Evolutionary conservation across 2,329 filamentous ascomycete species (phyloP).

Genomic region (Aspergillus puulaauensis): DNA sequence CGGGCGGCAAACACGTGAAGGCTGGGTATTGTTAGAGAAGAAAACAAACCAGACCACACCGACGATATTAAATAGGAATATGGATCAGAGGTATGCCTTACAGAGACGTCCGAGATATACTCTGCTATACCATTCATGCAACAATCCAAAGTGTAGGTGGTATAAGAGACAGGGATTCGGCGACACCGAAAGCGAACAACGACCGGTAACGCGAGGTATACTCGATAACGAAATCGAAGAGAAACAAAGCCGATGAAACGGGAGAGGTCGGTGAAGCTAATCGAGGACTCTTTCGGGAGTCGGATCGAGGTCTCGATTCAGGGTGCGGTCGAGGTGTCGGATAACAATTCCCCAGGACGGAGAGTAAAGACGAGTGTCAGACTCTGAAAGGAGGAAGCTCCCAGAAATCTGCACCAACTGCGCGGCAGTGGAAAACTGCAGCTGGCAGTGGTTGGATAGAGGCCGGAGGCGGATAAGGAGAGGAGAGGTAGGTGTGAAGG

Average conservation of each 20-base stretch:
- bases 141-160: slow-evolving; percentile 2
- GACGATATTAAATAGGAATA: neutral
- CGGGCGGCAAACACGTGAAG: slow-evolving; percentile 20
- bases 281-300: neutral
- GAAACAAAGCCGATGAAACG: slow-evolving; percentile 1
- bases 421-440: slow-evolving; percentile 30
- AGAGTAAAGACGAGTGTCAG: slow-evolving; percentile 9
- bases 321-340: neutral
- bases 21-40: slow-evolving; percentile 16
- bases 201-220: slow-evolving; percentile 12
- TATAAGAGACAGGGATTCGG: slow-evolving; percentile 1
- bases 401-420: slow-evolving; percentile 25
- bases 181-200: slow-evolving; percentile 1
- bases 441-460: slow-evolving; percentile 27
- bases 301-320: neutral
- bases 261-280: neutral
- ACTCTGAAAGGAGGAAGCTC: slow-evolving; percentile 10
- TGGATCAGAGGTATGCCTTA: slow-evolving; percentile 9
- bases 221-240: neutral
- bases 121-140: slow-evolving; percentile 23
- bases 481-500: slow-evolving; percentile 21
- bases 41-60: neutral
- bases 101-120: slow-evolving; percentile 16
- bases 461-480: slow-evolving; percentile 14
- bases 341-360: slow-evolving; percentile 2